A percentile compares a stretch with the other conserved stretches of the same genome.
phyloP scores from a whole-genome alignment of 192 early-diverging fungal species.

The Umbelopsis sp. region DNA sequence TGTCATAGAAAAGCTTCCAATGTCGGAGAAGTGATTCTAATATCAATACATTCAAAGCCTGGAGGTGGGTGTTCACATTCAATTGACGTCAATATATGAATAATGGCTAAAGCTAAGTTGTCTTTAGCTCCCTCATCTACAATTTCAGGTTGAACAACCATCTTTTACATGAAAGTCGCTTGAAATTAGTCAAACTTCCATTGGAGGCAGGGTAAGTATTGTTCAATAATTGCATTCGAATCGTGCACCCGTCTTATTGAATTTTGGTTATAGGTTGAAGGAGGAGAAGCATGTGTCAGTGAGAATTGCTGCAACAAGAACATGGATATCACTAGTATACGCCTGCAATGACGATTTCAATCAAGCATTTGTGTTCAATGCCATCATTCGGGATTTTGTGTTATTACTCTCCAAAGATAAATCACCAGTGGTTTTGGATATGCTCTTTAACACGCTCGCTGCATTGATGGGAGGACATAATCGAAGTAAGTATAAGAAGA shows the following conservation, averaged over 20 bases:
- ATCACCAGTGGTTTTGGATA: background rate
- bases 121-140: background rate
- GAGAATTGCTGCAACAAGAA: background rate
- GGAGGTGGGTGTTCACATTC: background rate
- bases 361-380: constrained; percentile 1
- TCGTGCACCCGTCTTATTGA: background rate
- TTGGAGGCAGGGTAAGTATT: background rate
- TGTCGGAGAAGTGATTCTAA: constrained; percentile 5
- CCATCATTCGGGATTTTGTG: background rate
- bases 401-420: background rate
- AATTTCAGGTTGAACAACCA: background rate
- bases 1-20: constrained; percentile 10
- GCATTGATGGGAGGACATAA: background rate
- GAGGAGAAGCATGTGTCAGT: constrained; percentile 13
- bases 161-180: background rate
- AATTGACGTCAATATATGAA: background rate
- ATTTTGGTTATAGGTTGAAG: background rate
- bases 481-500: background rate
- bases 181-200: constrained; percentile 10
- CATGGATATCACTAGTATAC: constrained; percentile 3
- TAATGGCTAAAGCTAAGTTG: background rate
- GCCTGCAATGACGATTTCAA: constrained; percentile 1
- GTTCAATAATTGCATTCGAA: no score
- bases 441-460: background rate
- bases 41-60: constrained; percentile 10